These are phyloP conservation scores for Cicer pinnatifidum DNA, from an alignment of 306 rosid genomes.

Conservation along the genomic window DNA sequence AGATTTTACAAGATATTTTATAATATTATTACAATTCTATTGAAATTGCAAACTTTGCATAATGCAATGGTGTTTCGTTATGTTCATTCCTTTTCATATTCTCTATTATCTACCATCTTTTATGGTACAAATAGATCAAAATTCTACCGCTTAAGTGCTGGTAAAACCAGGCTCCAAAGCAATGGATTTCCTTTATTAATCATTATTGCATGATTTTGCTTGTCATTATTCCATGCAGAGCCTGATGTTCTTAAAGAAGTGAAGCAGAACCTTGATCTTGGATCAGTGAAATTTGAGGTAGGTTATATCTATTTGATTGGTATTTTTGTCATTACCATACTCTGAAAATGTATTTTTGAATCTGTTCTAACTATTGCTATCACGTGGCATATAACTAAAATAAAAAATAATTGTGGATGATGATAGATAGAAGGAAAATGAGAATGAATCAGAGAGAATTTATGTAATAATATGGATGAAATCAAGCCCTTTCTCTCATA, in stretches of 20 bases:
- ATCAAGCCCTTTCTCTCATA: no score
- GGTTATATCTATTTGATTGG: slow-evolving; percentile 30
- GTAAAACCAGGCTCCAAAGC: background rate
- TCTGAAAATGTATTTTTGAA: slow-evolving; percentile 30
- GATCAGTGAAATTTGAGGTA: slow-evolving; percentile 96
- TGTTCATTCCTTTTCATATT: slow-evolving; percentile 4
- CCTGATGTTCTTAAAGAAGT: slow-evolving; percentile 97
- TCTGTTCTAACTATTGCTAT: no score
- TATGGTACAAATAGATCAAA: background rate
- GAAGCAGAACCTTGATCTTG: slow-evolving; percentile 92
- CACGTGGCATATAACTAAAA: no score
- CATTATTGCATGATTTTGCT: background rate
- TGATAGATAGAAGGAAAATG: no score
- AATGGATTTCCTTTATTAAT: background rate
- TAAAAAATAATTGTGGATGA: no score
- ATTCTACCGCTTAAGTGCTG: background rate
- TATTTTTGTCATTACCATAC: slow-evolving; percentile 9
- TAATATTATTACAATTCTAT: background rate
- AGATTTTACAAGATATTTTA: no score
- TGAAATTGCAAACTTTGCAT: slow-evolving; percentile 11
- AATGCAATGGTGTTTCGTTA: background rate
- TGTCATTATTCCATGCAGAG: slow-evolving; percentile 58
- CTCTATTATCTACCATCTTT: background rate
- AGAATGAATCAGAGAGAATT: no score
- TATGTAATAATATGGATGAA: no score